phyloP scores from a whole-genome alignment of 2,329 filamentous ascomycete species.

The Alternaria sp. region DNA sequence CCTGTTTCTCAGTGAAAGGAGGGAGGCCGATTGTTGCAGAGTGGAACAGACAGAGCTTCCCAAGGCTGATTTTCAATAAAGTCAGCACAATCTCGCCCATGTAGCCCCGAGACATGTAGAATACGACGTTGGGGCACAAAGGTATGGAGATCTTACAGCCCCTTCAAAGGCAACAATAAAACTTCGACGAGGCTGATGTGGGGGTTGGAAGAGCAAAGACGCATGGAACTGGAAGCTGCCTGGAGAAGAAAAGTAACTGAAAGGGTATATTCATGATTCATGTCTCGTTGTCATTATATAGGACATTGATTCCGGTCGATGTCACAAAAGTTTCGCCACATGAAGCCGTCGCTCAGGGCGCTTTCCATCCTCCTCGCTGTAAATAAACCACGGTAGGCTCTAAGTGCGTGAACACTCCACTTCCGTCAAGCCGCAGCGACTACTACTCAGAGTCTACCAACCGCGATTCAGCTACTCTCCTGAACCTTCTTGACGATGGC shows the following conservation, averaged over 20 bases:
- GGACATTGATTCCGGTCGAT: constrained; percentile 15
- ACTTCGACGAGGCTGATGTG: not conserved
- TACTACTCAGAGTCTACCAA: constrained; percentile 19
- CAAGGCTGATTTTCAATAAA: not conserved
- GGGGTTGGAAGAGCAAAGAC: not conserved
- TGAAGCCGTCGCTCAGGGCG: constrained; percentile 11
- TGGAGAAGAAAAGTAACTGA: not conserved
- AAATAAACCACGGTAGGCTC: constrained; percentile 4
- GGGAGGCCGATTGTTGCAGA: not conserved
- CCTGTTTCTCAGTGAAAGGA: not conserved
- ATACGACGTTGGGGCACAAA: not conserved
- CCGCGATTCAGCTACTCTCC: constrained; percentile 29
- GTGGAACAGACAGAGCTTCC: not conserved
- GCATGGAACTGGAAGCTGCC: not conserved
- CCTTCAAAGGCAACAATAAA: not conserved
- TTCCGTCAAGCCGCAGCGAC: not conserved
- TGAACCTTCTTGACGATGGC: constrained; percentile 86
- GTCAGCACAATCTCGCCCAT: not conserved
- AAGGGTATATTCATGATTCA: constrained; percentile 22
- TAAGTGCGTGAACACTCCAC: constrained; percentile 1
- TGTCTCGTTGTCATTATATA: constrained; percentile 25
- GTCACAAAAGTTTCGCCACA: constrained; percentile 5
- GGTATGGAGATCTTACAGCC: not conserved
- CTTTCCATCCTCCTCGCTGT: constrained; percentile 11
- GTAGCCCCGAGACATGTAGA: not conserved